Evolutionary conservation across 176 grass and related monocot genomes (phyloP).

Genomic region (Canna indica): DNA sequence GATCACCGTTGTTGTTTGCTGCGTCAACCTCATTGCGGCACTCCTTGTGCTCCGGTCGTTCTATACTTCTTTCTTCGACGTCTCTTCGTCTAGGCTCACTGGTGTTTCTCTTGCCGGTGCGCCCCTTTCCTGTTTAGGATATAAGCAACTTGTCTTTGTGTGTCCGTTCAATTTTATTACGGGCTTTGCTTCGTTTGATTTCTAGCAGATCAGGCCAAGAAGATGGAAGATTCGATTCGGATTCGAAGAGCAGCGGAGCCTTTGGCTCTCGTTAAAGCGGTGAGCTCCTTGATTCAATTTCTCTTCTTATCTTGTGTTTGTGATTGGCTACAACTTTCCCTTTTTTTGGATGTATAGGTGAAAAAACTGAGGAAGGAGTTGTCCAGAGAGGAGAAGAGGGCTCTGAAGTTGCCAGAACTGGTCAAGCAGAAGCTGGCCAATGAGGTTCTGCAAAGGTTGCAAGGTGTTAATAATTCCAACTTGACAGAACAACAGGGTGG

Average conservation of each 20-base stretch:
- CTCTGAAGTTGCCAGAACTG: constrained; percentile 40
- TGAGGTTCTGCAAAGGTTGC: constrained; percentile 48
- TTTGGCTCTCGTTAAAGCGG: constrained; percentile 62
- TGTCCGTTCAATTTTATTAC: constrained; percentile 12
- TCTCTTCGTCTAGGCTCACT: neutral
- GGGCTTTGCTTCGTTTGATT: constrained; percentile 22
- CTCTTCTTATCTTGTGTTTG: neutral
- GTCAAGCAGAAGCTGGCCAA: constrained; percentile 57
- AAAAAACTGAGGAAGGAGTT: constrained; percentile 47
- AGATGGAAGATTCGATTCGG: constrained; percentile 71
- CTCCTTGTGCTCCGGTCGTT: constrained; percentile 72
- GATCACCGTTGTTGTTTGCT: constrained; percentile 66
- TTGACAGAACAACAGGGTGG: constrained; percentile 56
- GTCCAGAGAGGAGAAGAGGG: constrained; percentile 37
- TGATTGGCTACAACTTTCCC: neutral
- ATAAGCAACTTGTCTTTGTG: neutral
- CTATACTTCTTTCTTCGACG: constrained; percentile 23
- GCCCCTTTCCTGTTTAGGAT: constrained; percentile 4
- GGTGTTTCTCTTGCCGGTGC: constrained; percentile 14
- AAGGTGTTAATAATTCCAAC: constrained; percentile 30
- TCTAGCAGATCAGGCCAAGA: constrained; percentile 60
- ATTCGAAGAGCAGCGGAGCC: constrained; percentile 52
- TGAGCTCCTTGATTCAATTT: constrained; percentile 21
- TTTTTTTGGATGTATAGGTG: constrained; percentile 35
- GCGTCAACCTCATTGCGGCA: constrained; percentile 55